phyloP scores from a whole-genome alignment of 2,329 filamentous ascomycete species.

The Helicocarpus griseus region DNA sequence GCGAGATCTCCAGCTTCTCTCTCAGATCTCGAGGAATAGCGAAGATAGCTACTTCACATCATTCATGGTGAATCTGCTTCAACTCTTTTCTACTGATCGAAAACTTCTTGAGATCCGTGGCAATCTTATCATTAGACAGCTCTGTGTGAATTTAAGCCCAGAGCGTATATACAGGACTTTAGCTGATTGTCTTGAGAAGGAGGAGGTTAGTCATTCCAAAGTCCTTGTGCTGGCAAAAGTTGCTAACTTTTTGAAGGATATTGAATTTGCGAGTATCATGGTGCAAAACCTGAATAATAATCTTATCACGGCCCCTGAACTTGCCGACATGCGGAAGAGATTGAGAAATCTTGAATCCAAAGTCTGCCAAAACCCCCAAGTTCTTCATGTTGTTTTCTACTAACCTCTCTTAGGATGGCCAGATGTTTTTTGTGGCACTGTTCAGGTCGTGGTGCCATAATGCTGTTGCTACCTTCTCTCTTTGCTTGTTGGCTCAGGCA shows the following conservation, averaged over 20 bases:
- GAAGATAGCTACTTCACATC: conserved; percentile 96
- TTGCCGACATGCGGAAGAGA: conserved; percentile 81
- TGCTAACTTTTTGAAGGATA: conserved; percentile 46
- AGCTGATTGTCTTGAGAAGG: conserved; percentile 92
- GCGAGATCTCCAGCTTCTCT: conserved; percentile 83
- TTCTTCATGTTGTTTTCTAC: background rate
- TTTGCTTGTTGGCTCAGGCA: conserved; percentile 89
- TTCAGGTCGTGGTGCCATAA: conserved; percentile 99
- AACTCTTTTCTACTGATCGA: conserved; percentile 90
- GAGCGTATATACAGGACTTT: conserved; percentile 93
- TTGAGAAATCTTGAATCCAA: conserved; percentile 83
- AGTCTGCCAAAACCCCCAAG: conserved; percentile 34
- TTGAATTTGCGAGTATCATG: conserved; percentile 99
- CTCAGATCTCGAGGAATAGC: conserved; percentile 91
- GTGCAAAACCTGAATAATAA: conserved; percentile 99
- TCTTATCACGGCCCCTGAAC: conserved; percentile 89
- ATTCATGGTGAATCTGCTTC: conserved; percentile 94
- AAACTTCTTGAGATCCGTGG: conserved; percentile 83
- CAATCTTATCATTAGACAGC: conserved; percentile 90
- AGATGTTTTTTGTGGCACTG: conserved; percentile 86
- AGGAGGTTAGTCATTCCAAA: conserved; percentile 48
- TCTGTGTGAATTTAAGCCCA: conserved; percentile 85
- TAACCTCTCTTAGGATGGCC: conserved; percentile 58
- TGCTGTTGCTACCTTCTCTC: conserved; percentile 90
- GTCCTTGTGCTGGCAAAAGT: background rate